A percentile compares a stretch with the other conserved stretches of the same genome.
phyloP scores from a whole-genome alignment of 192 early-diverging fungal species.

The Pilaira anomala region DNA sequence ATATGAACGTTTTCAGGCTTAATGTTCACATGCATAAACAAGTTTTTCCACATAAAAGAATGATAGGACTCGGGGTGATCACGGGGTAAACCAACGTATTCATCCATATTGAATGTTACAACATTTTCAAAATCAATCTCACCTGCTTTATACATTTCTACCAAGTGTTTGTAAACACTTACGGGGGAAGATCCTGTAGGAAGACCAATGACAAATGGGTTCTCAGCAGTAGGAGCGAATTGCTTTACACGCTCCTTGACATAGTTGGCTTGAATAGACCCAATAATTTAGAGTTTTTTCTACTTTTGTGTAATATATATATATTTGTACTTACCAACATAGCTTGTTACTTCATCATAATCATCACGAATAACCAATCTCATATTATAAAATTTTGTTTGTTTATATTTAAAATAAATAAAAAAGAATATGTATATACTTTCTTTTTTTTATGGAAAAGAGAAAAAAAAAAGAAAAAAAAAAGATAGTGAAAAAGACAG shows the following conservation, averaged over 20 bases:
- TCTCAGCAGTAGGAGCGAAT: slow-evolving; percentile 67
- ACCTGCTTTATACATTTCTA: slow-evolving; percentile 49
- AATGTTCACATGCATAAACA: slow-evolving; percentile 85
- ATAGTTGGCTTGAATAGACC: slow-evolving; percentile 58
- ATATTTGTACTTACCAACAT: slow-evolving; percentile 45
- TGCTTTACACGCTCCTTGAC: slow-evolving; percentile 75
- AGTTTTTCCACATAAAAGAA: slow-evolving; percentile 86
- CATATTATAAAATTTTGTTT: slow-evolving; percentile 48
- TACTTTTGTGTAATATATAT: not conserved
- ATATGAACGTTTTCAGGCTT: slow-evolving; percentile 79
- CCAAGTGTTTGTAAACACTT: slow-evolving; percentile 76
- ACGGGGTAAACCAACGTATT: slow-evolving; percentile 37
- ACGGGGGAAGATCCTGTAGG: slow-evolving; percentile 87
- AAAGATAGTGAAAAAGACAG: slow-evolving; percentile 6
- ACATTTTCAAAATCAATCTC: slow-evolving; percentile 50
- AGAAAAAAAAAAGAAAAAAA: slow-evolving; percentile 4
- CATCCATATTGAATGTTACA: slow-evolving; percentile 92
- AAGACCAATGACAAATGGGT: slow-evolving; percentile 83
- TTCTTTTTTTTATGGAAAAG: not conserved
- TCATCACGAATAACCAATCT: slow-evolving; percentile 73
- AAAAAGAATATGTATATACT: not conserved
- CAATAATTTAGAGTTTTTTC: not conserved
- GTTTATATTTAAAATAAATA: not conserved
- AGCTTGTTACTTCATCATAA: slow-evolving; percentile 64
- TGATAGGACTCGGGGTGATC: slow-evolving; percentile 84